Base-by-base conservation (phyloP, 352 stramenopile species). In the Phytophthora vignae region DNA sequence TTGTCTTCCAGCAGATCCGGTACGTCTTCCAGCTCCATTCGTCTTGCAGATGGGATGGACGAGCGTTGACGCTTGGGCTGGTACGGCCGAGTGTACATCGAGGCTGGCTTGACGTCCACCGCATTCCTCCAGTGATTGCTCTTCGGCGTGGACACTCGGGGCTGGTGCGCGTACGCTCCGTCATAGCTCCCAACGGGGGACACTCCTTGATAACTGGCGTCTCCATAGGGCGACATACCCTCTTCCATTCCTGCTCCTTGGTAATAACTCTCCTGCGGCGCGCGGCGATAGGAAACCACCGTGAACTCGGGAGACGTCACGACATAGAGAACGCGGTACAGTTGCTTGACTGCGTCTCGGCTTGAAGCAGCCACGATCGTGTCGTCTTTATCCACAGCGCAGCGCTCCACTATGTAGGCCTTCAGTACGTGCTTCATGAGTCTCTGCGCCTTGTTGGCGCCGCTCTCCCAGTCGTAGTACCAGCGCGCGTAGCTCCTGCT, bases 381-480 rank as follows among this genome's bases (percentile, higher is more conserved):
- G 36, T 72, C 68, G 53, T 79, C 58, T 12, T 48, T 65, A 49
- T 87, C 82, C 2, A 87, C 62, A 2, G 73, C 73, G 29, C 61
- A 64, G 29, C 70, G 74, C 22, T 87, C 79, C 33, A 91, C 62
- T 1, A 93, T 63, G 27, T 92, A 92, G 2, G 83, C 73, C 29
- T 83, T 82, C 5, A 93, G 76, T n/a, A 82, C 67, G 64, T 93
- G 86, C 56, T 90, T 88, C 56, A 83, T 91, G 44, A 92, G 83
- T 49, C 86, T 68, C 57, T 91, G 86, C 0, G 84, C 84, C 60
- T 90, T 92, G 50, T 84, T 93, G 22, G 84, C 82, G 0, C 79
- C 86, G 46, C 84, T 91, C 62, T 90, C 86, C 86, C 86, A 93
- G 55, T 91, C 81, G 62, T 92, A 93, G 60, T 90, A 93, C 86